Evolutionary conservation across 1,284 basidiomycete species (phyloP), one percentile per base, ranked within the genome.

Genomic region (Irpex rosettiformis): DNA sequence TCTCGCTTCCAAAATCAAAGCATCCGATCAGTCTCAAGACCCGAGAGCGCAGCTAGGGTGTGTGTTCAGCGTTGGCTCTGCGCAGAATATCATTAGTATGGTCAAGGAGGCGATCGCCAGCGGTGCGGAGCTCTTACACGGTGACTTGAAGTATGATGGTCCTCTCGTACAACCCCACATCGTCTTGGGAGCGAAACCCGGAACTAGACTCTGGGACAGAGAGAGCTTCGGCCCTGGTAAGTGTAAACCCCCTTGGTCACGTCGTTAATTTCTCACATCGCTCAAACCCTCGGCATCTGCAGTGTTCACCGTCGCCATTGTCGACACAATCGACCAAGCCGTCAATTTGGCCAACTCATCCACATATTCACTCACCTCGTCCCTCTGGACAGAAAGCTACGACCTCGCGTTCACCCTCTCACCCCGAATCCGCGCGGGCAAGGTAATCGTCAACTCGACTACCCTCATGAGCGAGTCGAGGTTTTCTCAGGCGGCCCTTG

Each of bases 211-310:
- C 7, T 83, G 80, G 79, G 74, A 81, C 40, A 67, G 78, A 40
- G 85, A 88, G 67, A 77, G 77, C 5, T 88, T 88, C 65, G 85
- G 82, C 1, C 86, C 85, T 21, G 78, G 82, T 72, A 68, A 65
- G 67, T 67, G 62, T 10, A 24, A n/a, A n/a, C n/a, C n/a, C n/a
- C 43, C 43, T 28, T 54, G 8, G 8, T 25, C 18, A 24, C 30
- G 11, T n/a, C 25, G 40, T 27, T 55, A 22, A 37, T 8, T 2
- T 30, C 21, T 21, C 48, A 37, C 18, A 25, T 45, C 58, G 56
- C 37, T 57, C 40, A 48, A 27, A 45, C n/a, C 24, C 53, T 56
- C 58, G 24, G 21, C 25, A 11, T 1, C 27, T 16, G 3, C 66
- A 81, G 82, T 84, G 2, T 66, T 81, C 25, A 73, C 73, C 5